Evolutionary conservation across 2,329 filamentous ascomycete species (phyloP), one percentile per base, ranked within the genome.

Genomic region (Calcarisporium arbuscula): DNA sequence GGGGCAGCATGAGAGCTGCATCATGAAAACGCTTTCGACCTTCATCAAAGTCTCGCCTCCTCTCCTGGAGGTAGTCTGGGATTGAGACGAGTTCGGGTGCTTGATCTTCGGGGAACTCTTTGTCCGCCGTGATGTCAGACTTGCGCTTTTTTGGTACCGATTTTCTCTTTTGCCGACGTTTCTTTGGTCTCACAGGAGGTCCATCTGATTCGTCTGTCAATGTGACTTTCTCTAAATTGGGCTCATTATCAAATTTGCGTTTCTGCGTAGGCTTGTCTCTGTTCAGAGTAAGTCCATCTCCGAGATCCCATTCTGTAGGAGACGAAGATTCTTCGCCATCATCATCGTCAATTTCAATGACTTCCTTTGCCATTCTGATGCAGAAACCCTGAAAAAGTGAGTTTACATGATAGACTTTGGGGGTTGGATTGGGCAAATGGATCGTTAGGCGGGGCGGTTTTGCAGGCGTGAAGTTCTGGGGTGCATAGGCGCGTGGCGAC

Each of bases 1-100:
- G 92, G 0, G 92, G 87, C 3, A 94, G 57, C 42, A 75, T 80
- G 28, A 95, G 63, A 0, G 83, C 86, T 6, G 74, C 75, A 36
- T 82, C 74, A 38, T 78, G 75, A 30, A 88, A 61, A 19, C 57
- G 57, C 22, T 77, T 67, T 30, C 63, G 64, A n/a, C 70, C 65
- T 29, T 69, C 62, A 35, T 92, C 82, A 49, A 94, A 89, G 16
- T 69, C 61, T n/a, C 58, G 64, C 17, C 82, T 73, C n/a, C 90
- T 74, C 16, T 72, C 60, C 43, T 73, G 69, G 19, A 95, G 55
- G 52, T 94, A 90, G 15, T 82, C 76, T 0, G 89, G 88, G 4
- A 92, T 67, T 29, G 74, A 68, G 16, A 74, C 67, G 5, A 70
- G 67, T 7, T 74, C 70, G 4, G 64, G 47, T 3, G 66, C 59